Evolutionary conservation across 345 rosid species (phyloP).

Genomic region (Ricinus communis): DNA sequence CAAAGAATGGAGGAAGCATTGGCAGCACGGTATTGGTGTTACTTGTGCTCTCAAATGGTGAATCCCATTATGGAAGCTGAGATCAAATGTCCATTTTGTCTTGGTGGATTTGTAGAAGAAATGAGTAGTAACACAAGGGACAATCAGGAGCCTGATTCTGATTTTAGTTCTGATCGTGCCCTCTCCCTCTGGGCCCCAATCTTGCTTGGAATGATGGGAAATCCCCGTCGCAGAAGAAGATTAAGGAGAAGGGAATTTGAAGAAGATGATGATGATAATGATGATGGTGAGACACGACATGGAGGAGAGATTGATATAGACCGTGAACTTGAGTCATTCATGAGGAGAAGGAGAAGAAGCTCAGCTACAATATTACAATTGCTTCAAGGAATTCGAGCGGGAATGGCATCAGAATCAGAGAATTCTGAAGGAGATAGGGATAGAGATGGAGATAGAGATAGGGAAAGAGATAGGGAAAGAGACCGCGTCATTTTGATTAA

Average conservation of each 20-base stretch:
- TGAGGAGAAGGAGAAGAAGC: constrained; percentile 65
- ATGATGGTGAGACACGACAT: constrained; percentile 36
- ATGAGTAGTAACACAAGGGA: constrained; percentile 31
- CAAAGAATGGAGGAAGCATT: constrained; percentile 47
- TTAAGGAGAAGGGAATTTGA: constrained; percentile 50
- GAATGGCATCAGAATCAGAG: constrained; percentile 65
- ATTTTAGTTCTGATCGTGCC: constrained; percentile 68
- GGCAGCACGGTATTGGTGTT: constrained; percentile 58
- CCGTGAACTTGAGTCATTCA: constrained; percentile 61
- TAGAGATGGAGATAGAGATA: constrained; percentile 40
- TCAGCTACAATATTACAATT: constrained; percentile 67
- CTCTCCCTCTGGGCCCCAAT: constrained; percentile 83
- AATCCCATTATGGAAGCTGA: constrained; percentile 64
- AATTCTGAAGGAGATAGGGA: constrained; percentile 43
- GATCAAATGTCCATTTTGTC: constrained; percentile 83
- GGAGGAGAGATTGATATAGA: constrained; percentile 60
- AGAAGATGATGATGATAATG: constrained; percentile 46
- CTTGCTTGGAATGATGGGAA: constrained; percentile 82
- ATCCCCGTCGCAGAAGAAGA: constrained; percentile 54
- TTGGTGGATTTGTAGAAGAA: constrained; percentile 60
- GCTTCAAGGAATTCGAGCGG: constrained; percentile 78
- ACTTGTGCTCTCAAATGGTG: constrained; percentile 70
- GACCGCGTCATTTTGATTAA: constrained; percentile 53
- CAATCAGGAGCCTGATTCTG: constrained; percentile 46
- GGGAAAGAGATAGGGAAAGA: constrained; percentile 47